Percentiles rank a stretch among this genome's conserved stretches.
Evolutionary conservation across 352 stramenopile genomes (phyloP).

Genomic region (Phytophthora syringae): DNA sequence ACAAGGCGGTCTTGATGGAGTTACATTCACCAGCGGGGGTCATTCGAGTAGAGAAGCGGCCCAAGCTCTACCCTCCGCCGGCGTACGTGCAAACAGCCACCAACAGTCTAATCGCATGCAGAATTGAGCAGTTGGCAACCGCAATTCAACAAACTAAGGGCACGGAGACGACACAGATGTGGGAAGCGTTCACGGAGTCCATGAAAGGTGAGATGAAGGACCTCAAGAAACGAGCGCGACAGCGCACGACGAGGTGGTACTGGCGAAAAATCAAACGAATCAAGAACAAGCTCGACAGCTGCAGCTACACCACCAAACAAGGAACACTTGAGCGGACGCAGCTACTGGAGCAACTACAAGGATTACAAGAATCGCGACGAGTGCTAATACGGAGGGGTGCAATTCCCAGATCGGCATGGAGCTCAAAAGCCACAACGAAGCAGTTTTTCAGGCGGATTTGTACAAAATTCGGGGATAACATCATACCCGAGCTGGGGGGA

Average conservation of each 20-base stretch:
- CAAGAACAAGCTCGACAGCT: not conserved
- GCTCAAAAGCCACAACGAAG: not conserved
- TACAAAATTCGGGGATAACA: not conserved
- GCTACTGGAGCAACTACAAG: not conserved
- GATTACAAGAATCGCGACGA: not conserved
- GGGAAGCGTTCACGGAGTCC: not conserved
- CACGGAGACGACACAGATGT: not conserved
- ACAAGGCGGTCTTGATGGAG: not conserved
- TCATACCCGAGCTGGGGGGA: not conserved
- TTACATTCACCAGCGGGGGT: not conserved
- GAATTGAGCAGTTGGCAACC: not conserved
- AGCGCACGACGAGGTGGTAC: not conserved
- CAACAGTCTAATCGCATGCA: not conserved
- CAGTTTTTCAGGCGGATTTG: not conserved
- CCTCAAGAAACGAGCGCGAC: not conserved
- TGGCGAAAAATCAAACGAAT: not conserved
- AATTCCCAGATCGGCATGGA: not conserved
- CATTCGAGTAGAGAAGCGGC: not conserved
- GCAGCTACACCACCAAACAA: not conserved
- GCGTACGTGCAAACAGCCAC: not conserved
- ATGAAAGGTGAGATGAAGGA: not conserved
- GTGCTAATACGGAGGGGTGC: no score
- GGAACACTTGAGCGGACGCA: not conserved
- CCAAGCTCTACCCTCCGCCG: not conserved
- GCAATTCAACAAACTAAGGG: not conserved